These are phyloP conservation scores for Kodamaea hsintzibuensis DNA, from an alignment of 805 yeast species.

Conservation along the genomic window DNA sequence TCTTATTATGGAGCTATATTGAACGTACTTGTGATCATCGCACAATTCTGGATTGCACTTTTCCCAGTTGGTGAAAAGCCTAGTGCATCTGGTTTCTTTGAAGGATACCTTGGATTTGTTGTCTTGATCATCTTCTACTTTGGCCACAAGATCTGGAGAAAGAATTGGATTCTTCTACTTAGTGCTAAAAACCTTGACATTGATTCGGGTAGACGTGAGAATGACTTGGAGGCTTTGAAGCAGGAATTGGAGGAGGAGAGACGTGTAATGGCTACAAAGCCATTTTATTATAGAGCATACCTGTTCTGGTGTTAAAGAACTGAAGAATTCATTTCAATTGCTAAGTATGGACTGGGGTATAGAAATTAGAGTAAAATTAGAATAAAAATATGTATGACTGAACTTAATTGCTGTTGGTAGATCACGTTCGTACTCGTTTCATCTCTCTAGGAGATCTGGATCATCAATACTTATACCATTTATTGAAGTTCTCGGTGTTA, in stretches of 20 bases:
- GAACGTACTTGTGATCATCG: slow-evolving; percentile 23
- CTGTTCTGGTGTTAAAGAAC: slow-evolving; percentile 33
- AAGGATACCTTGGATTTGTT: slow-evolving; percentile 27
- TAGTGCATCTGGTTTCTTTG: slow-evolving; percentile 24
- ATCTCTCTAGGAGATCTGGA: too few relatives aligned
- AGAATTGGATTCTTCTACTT: slow-evolving; percentile 26
- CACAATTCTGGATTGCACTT: slow-evolving; percentile 30
- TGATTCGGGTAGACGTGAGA: slow-evolving; percentile 30
- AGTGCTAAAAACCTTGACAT: slow-evolving; percentile 25
- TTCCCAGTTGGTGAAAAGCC: slow-evolving; percentile 27
- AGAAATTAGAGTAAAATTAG: too few relatives aligned
- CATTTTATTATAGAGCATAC: slow-evolving; percentile 35
- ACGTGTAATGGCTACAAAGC: slow-evolving; percentile 31
- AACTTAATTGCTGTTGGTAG: too few relatives aligned
- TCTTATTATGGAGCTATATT: slow-evolving; percentile 24
- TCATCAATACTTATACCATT: too few relatives aligned
- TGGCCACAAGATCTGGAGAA: slow-evolving; percentile 29
- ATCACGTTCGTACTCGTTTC: too few relatives aligned
- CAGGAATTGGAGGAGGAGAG: slow-evolving; percentile 34
- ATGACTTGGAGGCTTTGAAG: slow-evolving; percentile 26
- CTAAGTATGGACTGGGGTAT: too few relatives aligned
- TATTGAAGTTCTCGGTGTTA: too few relatives aligned
- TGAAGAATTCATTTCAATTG: too few relatives aligned
- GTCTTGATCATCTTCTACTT: slow-evolving; percentile 24
- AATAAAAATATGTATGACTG: too few relatives aligned